These are phyloP conservation scores for Phytophthora ramorum DNA, from an alignment of 352 stramenopile genomes.

Conservation along the genomic window DNA sequence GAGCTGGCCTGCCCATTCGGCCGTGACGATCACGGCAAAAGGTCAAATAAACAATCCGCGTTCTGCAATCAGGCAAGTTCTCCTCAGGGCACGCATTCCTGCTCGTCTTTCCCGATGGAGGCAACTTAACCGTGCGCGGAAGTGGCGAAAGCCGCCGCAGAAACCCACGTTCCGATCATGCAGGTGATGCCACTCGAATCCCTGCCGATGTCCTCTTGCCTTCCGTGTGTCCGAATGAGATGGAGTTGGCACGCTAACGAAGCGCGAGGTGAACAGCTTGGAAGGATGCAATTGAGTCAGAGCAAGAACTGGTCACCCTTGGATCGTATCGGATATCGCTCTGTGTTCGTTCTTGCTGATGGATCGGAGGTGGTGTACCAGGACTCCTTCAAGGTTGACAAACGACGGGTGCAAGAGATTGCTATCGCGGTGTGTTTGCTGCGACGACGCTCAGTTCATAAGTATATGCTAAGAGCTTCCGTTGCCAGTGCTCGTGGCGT, in stretches of 20 bases:
- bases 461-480: conserved; percentile 55
- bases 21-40: conserved; percentile 51
- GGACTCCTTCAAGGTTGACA: conserved; percentile 47
- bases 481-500: conserved; percentile 48
- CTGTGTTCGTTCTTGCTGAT: conserved; percentile 56
- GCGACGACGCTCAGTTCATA: conserved; percentile 43
- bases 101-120: conserved; percentile 72
- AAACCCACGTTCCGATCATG: conserved; percentile 56
- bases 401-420: conserved; percentile 76
- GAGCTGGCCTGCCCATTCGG: conserved; percentile 68
- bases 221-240: conserved; percentile 74
- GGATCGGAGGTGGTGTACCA: conserved; percentile 42
- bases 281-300: conserved; percentile 54
- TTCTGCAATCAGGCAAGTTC: conserved; percentile 46
- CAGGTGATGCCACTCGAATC: conserved; percentile 61
- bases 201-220: conserved; percentile 52
- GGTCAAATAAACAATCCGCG: neutral
- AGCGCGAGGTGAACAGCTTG: conserved; percentile 33
- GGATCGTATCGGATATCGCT: conserved; percentile 59
- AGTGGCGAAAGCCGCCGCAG: conserved; percentile 51
- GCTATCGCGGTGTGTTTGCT: conserved; percentile 70
- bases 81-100: conserved; percentile 74
- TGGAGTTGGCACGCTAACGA: conserved; percentile 58
- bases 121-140: conserved; percentile 84
- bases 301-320: conserved; percentile 59